phyloP scores from a whole-genome alignment of 2,329 filamentous ascomycete genomes.

The Corniculantispora saksenae region DNA sequence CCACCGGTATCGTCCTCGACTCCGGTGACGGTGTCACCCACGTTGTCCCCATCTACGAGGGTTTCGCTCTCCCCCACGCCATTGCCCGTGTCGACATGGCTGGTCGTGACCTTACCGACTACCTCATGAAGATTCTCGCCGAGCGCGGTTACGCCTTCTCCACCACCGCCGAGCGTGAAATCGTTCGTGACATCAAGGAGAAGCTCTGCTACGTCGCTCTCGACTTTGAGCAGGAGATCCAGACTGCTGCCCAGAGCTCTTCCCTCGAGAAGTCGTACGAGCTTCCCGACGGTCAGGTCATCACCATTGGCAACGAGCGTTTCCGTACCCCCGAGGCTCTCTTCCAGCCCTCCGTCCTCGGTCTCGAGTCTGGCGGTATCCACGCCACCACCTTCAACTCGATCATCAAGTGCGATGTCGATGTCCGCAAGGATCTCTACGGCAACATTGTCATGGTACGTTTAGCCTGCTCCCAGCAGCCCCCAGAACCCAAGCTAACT shows the following conservation, averaged over 20 bases:
- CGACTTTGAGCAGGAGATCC: constrained; percentile 99
- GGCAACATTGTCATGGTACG: constrained; percentile 99
- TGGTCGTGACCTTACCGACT: constrained; percentile 99
- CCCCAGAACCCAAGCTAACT: constrained; percentile 33
- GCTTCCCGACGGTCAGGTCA: constrained; percentile 98
- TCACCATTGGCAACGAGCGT: constrained; percentile 99
- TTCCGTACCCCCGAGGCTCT: constrained; percentile 99
- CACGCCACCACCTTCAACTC: constrained; percentile 99
- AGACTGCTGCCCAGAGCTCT: constrained; percentile 98
- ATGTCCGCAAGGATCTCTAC: constrained; percentile 99
- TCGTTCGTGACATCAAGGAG: constrained; percentile 99
- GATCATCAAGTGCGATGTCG: constrained; percentile 99
- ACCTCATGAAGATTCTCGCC: constrained; percentile 99
- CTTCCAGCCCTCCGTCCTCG: constrained; percentile 97
- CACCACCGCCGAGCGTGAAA: constrained; percentile 99
- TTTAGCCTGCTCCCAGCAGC: constrained; percentile 26
- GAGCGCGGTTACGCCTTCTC: constrained; percentile 99
- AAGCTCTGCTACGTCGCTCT: constrained; percentile 99
- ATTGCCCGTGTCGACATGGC: constrained; percentile 99
- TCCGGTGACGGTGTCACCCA: constrained; percentile 99
- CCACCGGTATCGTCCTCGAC: constrained; percentile 99
- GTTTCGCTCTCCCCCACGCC: constrained; percentile 99
- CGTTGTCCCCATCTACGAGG: constrained; percentile 99
- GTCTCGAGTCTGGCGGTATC: constrained; percentile 98
- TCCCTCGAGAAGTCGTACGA: constrained; percentile 99